Base-by-base conservation (phyloP, 1,139 yeast species). In the Hansenula lynferdii region DNA sequence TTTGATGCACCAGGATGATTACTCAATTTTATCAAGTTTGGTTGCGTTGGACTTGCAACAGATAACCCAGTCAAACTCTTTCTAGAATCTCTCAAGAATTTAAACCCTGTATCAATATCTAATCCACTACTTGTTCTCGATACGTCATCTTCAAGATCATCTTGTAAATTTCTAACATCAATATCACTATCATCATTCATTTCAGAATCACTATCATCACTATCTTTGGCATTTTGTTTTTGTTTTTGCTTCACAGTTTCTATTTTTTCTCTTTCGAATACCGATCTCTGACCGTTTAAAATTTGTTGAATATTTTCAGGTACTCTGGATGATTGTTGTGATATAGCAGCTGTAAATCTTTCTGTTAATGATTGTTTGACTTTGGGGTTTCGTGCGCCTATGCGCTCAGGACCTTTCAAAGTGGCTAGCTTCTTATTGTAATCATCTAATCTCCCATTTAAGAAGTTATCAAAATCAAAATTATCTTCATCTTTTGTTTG, bases 391-490 rank as follows among this genome's bases (percentile, higher is more conserved):
- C 8, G 17, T 11, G n/a, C n/a, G 6, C 24, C 7, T 20, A n/a
- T 29, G 7, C 16, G 6, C 6, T 19, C 24, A 5, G 12, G 8
- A 8, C n/a, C 19, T 22, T 17, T 16, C 12, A 31, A 12, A 4
- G 7, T 4, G 8, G 22, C 23, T 10, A 28, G 12, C 16, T 28
- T 19, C 14, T 5, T 14, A 37, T 41, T 3, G 28, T 25, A 24
- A 23, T 37, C 32, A 34, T 48, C 38, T 33, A 40, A 2, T 20
- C 5, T 3, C 32, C 35, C 21, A 37, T 14, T 32, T 8, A 14
- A 11, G 18, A 35, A 66, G 2, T 33, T 58, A 12, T 67, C 68
- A 41, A 56, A 59, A 15, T 57, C 58, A 19, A 51, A 47, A 8
- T 37, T 37, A 8, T 39, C 28, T 5, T 11, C 15, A 5, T 15